phyloP scores from a whole-genome alignment of 441 rosid species.

The Adansonia grandidieri region DNA sequence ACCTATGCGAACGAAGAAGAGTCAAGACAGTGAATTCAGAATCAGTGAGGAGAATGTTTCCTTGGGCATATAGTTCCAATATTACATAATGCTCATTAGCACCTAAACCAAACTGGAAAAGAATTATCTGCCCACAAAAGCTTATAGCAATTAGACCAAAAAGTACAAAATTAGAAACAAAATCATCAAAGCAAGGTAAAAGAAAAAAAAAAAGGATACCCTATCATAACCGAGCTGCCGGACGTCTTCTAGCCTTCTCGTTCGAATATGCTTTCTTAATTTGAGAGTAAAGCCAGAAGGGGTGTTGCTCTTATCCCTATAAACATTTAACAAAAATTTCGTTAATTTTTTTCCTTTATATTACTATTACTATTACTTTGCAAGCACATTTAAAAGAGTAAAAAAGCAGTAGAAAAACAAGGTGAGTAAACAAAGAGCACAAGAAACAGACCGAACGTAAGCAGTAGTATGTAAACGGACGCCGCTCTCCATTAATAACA shows the following conservation, averaged over 20 bases:
- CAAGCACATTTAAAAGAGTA: not conserved
- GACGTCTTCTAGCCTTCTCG: slow-evolving; percentile 96
- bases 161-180: not conserved
- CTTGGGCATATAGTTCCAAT: slow-evolving; percentile 96
- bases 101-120: slow-evolving; percentile 94
- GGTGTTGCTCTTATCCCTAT: slow-evolving; percentile 95
- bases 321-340: slow-evolving; percentile 12
- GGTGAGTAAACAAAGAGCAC: no score
- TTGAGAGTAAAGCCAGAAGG: slow-evolving; percentile 98
- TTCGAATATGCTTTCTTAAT: slow-evolving; percentile 87
- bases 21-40: slow-evolving; percentile 85
- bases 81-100: slow-evolving; percentile 86
- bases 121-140: slow-evolving; percentile 62
- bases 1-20: slow-evolving; percentile 98
- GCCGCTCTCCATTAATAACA: slow-evolving; percentile 92
- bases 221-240: slow-evolving; percentile 97
- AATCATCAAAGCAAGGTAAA: not conserved
- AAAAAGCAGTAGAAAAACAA: no score
- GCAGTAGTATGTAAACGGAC: slow-evolving; percentile 91
- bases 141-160: not conserved
- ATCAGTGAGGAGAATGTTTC: slow-evolving; percentile 92
- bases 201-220: slow-evolving; percentile 44
- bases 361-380: not conserved
- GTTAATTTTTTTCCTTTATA: slow-evolving; percentile 8
- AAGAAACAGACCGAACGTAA: slow-evolving; percentile 62